Evolutionary conservation across 2,329 filamentous ascomycete genomes (phyloP).

Genomic region (Berkeleyomyces rouxiae): DNA sequence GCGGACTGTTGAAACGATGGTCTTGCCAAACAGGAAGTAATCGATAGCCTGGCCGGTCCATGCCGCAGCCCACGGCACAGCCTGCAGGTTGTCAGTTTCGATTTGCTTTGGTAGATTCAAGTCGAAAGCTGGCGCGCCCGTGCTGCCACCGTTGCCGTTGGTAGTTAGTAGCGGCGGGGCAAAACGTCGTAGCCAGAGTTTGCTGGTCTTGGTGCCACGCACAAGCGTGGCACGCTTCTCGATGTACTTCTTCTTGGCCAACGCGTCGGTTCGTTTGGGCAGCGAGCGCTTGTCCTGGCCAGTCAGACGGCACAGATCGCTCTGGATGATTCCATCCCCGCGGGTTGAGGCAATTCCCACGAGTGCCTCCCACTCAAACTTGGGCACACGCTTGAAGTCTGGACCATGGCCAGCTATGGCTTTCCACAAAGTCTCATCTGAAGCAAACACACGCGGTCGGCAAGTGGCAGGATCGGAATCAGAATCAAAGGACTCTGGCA

Average conservation of each 20-base stretch:
- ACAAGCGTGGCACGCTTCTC: conserved; percentile 43
- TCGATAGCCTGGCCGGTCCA: conserved; percentile 45
- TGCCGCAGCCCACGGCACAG: conserved; percentile 37
- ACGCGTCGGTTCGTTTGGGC: conserved; percentile 41
- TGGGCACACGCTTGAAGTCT: conserved; percentile 40
- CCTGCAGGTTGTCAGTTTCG: conserved; percentile 31
- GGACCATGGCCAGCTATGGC: conserved; percentile 41
- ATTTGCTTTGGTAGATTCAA: conserved; percentile 3
- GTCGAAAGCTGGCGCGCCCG: conserved; percentile 15
- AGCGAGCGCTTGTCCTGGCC: conserved; percentile 48
- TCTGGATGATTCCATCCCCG: conserved; percentile 40
- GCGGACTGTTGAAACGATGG: conserved; percentile 38
- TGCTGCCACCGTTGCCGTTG: conserved; percentile 2
- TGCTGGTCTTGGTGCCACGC: conserved; percentile 43
- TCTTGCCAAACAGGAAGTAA: conserved; percentile 38
- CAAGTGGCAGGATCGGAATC: not conserved
- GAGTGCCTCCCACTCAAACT: conserved; percentile 42
- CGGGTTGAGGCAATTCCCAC: conserved; percentile 39
- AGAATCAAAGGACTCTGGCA: conserved; percentile 3
- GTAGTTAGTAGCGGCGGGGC: conserved; percentile 29
- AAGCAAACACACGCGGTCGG: conserved; percentile 28
- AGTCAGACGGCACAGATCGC: conserved; percentile 39
- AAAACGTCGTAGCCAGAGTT: conserved; percentile 42
- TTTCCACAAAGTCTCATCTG: conserved; percentile 42
- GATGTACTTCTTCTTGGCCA: conserved; percentile 44